Percentiles rank a stretch among this genome's conserved stretches.
phyloP scores from a whole-genome alignment of 768 basidiomycete genomes.

The Agrocybe praecox region DNA sequence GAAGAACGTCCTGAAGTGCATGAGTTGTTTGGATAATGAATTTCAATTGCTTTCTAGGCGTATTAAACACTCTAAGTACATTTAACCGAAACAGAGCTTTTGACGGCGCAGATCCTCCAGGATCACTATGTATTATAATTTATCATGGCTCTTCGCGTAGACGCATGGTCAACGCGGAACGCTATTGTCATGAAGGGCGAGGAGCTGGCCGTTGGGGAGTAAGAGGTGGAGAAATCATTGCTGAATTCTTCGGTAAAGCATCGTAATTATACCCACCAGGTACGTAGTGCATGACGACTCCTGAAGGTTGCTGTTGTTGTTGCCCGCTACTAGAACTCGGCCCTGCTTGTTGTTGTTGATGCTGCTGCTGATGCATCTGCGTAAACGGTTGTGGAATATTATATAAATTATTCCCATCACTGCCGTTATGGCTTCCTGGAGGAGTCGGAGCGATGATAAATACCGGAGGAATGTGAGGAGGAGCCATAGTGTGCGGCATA shows the following conservation, averaged over 20 bases:
- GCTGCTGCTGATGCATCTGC: neutral
- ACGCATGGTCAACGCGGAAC: no score
- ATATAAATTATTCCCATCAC: neutral
- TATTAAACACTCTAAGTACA: no score
- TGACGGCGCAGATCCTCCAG: no score
- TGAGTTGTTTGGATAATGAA: no score
- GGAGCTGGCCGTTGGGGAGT: conserved; percentile 18
- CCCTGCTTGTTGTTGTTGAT: neutral
- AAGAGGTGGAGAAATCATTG: conserved; percentile 24
- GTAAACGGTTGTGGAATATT: neutral
- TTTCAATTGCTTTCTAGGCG: no score
- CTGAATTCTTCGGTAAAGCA: neutral
- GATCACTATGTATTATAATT: no score
- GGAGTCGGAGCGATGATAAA: conserved; percentile 24
- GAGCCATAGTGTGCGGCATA: conserved; percentile 4
- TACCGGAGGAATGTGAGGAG: conserved; percentile 9
- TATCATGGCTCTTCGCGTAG: no score
- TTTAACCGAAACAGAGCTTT: no score
- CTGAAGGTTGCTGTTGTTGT: conserved; percentile 8
- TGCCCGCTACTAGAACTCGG: conserved; percentile 2
- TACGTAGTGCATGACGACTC: conserved; percentile 21
- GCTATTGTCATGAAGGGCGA: no score
- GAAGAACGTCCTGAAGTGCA: no score
- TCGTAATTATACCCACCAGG: conserved; percentile 12
- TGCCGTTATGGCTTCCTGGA: conserved; percentile 21